phyloP scores from a whole-genome alignment of 805 yeast species.

The Candida endomychidarum region DNA sequence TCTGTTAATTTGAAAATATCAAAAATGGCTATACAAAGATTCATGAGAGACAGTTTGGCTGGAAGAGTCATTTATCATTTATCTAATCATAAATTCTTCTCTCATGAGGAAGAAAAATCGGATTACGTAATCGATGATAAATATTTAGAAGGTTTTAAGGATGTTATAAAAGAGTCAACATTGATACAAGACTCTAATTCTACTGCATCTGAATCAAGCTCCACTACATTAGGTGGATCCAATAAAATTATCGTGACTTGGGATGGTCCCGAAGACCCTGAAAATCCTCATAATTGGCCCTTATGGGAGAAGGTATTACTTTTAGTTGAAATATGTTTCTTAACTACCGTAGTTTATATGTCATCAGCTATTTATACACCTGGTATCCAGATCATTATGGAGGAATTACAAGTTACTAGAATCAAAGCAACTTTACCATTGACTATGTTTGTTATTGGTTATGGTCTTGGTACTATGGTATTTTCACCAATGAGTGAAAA shows the following conservation, averaged over 20 bases:
- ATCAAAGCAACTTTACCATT: constrained; percentile 52
- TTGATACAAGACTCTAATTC: neutral
- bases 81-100: constrained; percentile 22
- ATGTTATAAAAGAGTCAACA: neutral
- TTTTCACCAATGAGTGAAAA: constrained; percentile 62
- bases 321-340: constrained; percentile 22
- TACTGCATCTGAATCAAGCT: neutral
- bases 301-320: constrained; percentile 36
- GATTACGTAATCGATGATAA: constrained; percentile 29
- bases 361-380: constrained; percentile 60
- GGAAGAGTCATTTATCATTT: constrained; percentile 29
- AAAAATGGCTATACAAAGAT: neutral
- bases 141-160: constrained; percentile 12
- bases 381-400: constrained; percentile 43
- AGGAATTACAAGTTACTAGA: constrained; percentile 37
- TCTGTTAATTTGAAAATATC: too few relatives aligned
- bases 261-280: constrained; percentile 54
- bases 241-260: constrained; percentile 14
- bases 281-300: constrained; percentile 61
- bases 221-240: neutral
- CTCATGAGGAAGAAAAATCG: constrained; percentile 27
- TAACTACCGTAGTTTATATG: constrained; percentile 42
- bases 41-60: constrained; percentile 10
- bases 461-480: constrained; percentile 61
- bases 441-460: constrained; percentile 58